Base-by-base conservation (phyloP, 257 asterid genomes). In the Dorcoceras hygrometricum region DNA sequence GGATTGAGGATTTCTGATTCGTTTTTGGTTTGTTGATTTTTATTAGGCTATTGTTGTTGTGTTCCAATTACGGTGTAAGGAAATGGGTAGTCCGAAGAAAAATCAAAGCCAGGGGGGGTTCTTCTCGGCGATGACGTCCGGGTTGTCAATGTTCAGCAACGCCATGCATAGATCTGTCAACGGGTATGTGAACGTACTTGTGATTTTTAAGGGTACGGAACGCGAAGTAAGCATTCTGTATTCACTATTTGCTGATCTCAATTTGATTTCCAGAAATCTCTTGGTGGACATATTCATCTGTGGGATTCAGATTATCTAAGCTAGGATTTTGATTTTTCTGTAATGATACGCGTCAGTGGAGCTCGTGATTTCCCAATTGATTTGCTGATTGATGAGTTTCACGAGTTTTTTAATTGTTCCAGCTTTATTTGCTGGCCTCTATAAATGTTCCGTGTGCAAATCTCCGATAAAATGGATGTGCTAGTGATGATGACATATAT, bases 101-200 rank as follows among this genome's bases (percentile, higher is more conserved):
- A 79, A 75, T 63, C 75, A 78, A 63, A 67, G 27, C 78, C 78
- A 78, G 16, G 87, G 91, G 11, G 95, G 97, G 2, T 87, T 90
- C 75, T 87, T 90, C 71, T 67, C 96, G 6, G 79, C 94, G 65
- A 62, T 90, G 79, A 73, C 91, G 23, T 81, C 87, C 58, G 84
- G 95, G 56, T 72, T 82, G 32, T 82, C 95, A 71, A 76, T 77
- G 72, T 79, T 90, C 70, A 75, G 90, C 75, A 83, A 57, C 70
- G 89, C 87, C 63, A 79, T 84, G 85, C 71, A 81, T 58, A 85
- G 83, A 87, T 87, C 97, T 28, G 88, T 86, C 28, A 86, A 82
- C 76, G 97, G 97, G 97, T 90, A 81, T 57, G 25, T 22, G 8
- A 66, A 43, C 62, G 3, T 27, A 27, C 53, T 58, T 19, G 36